Conservation (phyloP, 441 rosid genomes). For the Eruca vesicaria region DNA sequence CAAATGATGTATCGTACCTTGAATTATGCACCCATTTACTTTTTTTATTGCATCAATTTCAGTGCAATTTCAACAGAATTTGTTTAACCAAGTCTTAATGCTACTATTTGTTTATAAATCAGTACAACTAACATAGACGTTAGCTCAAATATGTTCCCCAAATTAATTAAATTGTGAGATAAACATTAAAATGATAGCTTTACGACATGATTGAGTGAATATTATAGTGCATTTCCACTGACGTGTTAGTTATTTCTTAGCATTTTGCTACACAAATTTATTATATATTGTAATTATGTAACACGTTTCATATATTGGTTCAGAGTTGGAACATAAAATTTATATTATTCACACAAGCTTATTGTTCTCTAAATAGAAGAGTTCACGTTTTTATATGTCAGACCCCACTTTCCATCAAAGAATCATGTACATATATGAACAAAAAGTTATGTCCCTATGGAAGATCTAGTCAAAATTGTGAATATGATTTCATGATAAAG, state of each 20-base stretch:
- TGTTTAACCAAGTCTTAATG: not conserved
- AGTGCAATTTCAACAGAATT: slow-evolving; percentile 20
- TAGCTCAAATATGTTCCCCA: slow-evolving; percentile 10
- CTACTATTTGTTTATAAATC: not conserved
- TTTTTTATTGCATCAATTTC: slow-evolving; percentile 35
- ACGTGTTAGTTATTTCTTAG: not conserved
- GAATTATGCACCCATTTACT: slow-evolving; percentile 35
- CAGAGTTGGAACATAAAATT: not conserved
- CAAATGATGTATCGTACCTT: slow-evolving; percentile 34
- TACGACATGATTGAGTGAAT: not conserved
- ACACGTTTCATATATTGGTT: not conserved
- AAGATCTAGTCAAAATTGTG: not conserved
- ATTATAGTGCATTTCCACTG: not conserved
- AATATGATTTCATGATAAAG: not conserved
- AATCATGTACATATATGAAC: not conserved
- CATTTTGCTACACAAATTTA: not conserved
- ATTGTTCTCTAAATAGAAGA: no score
- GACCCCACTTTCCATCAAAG: not conserved
- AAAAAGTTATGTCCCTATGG: not conserved
- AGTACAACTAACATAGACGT: not conserved
- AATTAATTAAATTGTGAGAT: not conserved
- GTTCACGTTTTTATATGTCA: not conserved
- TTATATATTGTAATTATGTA: no score
- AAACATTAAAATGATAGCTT: not conserved
- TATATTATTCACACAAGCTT: not conserved